A percentile compares a stretch with the other conserved stretches of the same genome.
phyloP scores from a whole-genome alignment of 139 green algal genomes.

The Eudorina sp. region DNA sequence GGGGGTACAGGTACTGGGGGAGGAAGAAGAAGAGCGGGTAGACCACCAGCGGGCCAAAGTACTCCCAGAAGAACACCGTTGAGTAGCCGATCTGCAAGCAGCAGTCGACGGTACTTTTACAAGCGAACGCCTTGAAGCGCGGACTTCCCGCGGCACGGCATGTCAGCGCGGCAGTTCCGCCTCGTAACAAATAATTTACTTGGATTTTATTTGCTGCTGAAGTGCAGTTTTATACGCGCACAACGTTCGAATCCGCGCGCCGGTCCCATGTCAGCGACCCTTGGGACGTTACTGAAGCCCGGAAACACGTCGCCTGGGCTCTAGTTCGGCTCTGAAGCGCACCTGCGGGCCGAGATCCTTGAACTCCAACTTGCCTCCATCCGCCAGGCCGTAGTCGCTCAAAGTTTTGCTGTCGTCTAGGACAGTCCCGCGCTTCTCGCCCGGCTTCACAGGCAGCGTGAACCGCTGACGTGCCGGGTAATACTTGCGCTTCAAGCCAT shows the following conservation, averaged over 20 bases:
- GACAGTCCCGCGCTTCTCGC: constrained; percentile 69
- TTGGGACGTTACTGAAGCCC: too few species aligned
- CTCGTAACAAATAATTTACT: too few species aligned
- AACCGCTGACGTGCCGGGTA: constrained; percentile 85
- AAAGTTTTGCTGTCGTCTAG: constrained; percentile 78
- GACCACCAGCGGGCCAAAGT: constrained; percentile 94
- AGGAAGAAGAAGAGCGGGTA: constrained; percentile 96
- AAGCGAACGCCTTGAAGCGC: too few species aligned
- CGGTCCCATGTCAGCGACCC: too few species aligned
- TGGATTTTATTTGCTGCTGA: too few species aligned
- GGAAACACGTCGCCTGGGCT: too few species aligned
- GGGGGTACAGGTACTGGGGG: constrained; percentile 80
- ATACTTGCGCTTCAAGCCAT: constrained; percentile 63
- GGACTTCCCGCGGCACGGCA: too few species aligned
- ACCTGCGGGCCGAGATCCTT: constrained; percentile 97
- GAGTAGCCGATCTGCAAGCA: constrained; percentile 95
- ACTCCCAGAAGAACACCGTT: constrained; percentile 99
- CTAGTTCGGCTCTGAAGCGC: too few species aligned
- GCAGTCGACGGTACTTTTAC: too few species aligned
- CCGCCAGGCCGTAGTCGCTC: constrained; percentile 74
- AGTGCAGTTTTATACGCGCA: too few species aligned
- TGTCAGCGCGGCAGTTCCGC: too few species aligned
- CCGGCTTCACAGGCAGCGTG: constrained; percentile 74
- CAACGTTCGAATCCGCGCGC: too few species aligned
- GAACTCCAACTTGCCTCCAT: constrained; percentile 80